Evolutionary conservation across 306 rosid genomes (phyloP).

Genomic region (Dalbergia cultrata): DNA sequence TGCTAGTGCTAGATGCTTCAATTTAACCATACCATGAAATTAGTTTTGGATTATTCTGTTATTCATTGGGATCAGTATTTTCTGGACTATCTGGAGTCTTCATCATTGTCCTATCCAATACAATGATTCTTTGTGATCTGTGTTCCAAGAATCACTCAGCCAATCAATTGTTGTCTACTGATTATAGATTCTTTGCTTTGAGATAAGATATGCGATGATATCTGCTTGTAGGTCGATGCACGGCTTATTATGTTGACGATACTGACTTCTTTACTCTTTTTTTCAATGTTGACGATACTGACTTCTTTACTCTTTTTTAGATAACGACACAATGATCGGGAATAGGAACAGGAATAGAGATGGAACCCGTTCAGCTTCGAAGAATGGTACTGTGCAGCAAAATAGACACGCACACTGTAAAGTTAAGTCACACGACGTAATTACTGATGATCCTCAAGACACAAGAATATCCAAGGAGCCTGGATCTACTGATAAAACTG

Average conservation of each 20-base stretch:
- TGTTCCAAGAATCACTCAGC: background rate
- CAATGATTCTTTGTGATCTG: background rate
- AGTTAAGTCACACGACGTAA: constrained; percentile 48
- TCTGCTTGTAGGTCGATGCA: background rate
- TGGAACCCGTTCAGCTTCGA: constrained; percentile 53
- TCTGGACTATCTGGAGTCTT: constrained; percentile 1
- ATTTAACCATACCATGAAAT: background rate
- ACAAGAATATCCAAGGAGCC: constrained; percentile 55
- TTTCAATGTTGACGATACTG: background rate
- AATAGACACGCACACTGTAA: constrained; percentile 62
- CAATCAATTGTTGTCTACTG: constrained; percentile 22
- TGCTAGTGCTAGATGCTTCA: background rate
- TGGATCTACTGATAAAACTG: constrained; percentile 41
- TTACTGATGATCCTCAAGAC: constrained; percentile 47
- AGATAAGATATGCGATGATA: background rate
- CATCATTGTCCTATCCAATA: background rate
- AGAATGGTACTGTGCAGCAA: constrained; percentile 58
- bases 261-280: background rate
- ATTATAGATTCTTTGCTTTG: constrained; percentile 27
- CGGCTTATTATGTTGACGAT: background rate
- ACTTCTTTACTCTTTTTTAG: constrained; percentile 58
- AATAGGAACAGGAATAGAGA: constrained; percentile 60
- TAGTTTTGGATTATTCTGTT: background rate
- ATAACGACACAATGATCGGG: constrained; percentile 73
- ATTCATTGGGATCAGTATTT: background rate